Conservation (phyloP, 306 rosid genomes). For the Cucumis melo region DNA sequence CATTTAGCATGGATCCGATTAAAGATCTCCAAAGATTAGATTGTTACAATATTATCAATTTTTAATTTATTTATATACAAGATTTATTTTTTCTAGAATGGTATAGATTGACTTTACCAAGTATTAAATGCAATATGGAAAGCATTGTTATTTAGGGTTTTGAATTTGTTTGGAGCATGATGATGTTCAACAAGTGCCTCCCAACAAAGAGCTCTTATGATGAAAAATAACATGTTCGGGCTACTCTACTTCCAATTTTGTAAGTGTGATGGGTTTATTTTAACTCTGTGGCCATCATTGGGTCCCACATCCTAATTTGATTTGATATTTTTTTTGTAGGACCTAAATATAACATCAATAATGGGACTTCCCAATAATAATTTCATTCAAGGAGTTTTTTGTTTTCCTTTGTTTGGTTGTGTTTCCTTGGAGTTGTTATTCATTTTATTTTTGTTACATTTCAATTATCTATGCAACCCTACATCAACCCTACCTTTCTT, state of each 20-base stretch:
- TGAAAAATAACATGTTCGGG: not conserved
- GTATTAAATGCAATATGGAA: not conserved
- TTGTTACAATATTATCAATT: too few relatives aligned
- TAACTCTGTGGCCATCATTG: not conserved
- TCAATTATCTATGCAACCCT: not conserved
- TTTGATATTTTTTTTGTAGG: not conserved
- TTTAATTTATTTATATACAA: too few relatives aligned
- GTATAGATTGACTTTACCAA: not conserved
- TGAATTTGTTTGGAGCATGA: not conserved
- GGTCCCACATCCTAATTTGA: not conserved
- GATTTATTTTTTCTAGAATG: too few relatives aligned
- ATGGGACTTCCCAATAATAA: not conserved
- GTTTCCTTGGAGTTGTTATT: constrained; percentile 1
- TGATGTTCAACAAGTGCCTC: not conserved
- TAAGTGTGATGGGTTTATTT: not conserved
- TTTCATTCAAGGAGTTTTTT: not conserved
- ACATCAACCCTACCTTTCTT: not conserved
- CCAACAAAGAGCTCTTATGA: not conserved
- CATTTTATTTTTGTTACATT: not conserved
- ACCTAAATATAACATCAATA: not conserved
- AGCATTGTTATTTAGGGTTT: not conserved
- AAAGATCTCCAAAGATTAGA: too few relatives aligned
- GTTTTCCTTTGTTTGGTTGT: constrained; percentile 8
- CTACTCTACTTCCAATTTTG: not conserved
- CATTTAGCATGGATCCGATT: too few relatives aligned